phyloP scores from a whole-genome alignment of 805 yeast genomes.

The Starmera dryadoides region DNA sequence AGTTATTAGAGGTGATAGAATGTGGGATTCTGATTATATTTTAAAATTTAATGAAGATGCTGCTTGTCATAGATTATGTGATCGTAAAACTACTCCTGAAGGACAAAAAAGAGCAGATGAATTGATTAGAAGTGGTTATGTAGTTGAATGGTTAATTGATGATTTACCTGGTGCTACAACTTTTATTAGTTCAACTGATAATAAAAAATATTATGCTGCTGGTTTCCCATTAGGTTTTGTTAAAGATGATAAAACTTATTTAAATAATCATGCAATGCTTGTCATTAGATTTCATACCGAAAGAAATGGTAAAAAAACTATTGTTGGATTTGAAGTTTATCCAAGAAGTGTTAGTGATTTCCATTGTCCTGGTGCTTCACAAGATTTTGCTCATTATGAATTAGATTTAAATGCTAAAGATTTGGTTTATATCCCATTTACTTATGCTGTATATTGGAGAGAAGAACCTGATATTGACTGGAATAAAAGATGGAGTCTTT shows the following conservation, averaged over 20 bases:
- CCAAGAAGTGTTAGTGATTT: slow-evolving; percentile 69
- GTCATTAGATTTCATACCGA: slow-evolving; percentile 66
- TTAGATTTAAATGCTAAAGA: slow-evolving; percentile 36
- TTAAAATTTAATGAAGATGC: slow-evolving; percentile 57
- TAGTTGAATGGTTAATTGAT: slow-evolving; percentile 79
- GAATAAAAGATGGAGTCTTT: slow-evolving; percentile 67
- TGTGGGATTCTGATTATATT: slow-evolving; percentile 68
- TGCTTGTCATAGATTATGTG: slow-evolving; percentile 63
- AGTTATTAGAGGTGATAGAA: slow-evolving; percentile 73
- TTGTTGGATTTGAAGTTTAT: slow-evolving; percentile 87
- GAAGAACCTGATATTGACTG: slow-evolving; percentile 65
- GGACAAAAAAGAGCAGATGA: slow-evolving; percentile 51
- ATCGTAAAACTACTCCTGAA: slow-evolving; percentile 43
- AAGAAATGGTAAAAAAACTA: slow-evolving; percentile 39
- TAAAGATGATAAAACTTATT: slow-evolving; percentile 47
- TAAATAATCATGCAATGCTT: slow-evolving; percentile 77
- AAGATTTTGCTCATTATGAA: slow-evolving; percentile 49
- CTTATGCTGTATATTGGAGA: slow-evolving; percentile 85
- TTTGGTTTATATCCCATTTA: slow-evolving; percentile 54
- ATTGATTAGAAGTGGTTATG: slow-evolving; percentile 61
- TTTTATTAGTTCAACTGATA: slow-evolving; percentile 49
- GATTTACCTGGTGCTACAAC: slow-evolving; percentile 87
- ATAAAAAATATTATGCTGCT: slow-evolving; percentile 68
- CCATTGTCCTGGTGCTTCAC: slow-evolving; percentile 70
- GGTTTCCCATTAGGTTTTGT: slow-evolving; percentile 83